A percentile compares a stretch with the other conserved stretches of the same genome.
Evolutionary conservation across 2,329 filamentous ascomycete genomes (phyloP).

Genomic region (Triangularia setosa): DNA sequence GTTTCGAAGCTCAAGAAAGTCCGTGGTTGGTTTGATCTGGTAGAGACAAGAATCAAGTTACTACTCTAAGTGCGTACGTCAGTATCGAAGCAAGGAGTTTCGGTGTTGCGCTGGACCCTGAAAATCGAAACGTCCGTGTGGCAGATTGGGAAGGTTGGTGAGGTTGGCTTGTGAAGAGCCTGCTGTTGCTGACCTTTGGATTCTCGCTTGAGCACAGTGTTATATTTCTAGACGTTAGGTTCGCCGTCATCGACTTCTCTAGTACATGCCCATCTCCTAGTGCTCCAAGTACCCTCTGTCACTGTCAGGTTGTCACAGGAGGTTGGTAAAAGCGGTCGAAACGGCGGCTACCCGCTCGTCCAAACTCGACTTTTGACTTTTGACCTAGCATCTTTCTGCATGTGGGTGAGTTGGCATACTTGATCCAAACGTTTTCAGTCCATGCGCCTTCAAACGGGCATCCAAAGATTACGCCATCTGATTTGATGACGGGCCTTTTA

Average conservation of each 20-base stretch:
- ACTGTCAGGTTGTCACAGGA: background rate
- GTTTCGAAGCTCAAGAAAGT: background rate
- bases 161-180: background rate
- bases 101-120: background rate
- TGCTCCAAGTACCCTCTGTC: background rate
- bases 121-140: background rate
- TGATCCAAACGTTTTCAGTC: background rate
- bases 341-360: background rate
- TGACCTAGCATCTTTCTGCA: background rate
- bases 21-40: background rate
- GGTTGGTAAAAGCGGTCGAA: background rate
- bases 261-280: background rate
- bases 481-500: background rate
- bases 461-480: background rate
- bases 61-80: background rate
- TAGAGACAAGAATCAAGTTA: background rate
- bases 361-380: background rate
- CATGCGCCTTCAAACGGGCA: background rate
- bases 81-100: background rate
- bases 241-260: background rate
- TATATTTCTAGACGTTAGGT: background rate
- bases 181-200: too few relatives aligned
- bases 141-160: background rate
- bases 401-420: background rate
- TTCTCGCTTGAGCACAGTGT: too few relatives aligned